Evolutionary conservation across 1,284 basidiomycete genomes (phyloP), one percentile per base, ranked within the genome.

Genomic region (Apiotrichum gracile): DNA sequence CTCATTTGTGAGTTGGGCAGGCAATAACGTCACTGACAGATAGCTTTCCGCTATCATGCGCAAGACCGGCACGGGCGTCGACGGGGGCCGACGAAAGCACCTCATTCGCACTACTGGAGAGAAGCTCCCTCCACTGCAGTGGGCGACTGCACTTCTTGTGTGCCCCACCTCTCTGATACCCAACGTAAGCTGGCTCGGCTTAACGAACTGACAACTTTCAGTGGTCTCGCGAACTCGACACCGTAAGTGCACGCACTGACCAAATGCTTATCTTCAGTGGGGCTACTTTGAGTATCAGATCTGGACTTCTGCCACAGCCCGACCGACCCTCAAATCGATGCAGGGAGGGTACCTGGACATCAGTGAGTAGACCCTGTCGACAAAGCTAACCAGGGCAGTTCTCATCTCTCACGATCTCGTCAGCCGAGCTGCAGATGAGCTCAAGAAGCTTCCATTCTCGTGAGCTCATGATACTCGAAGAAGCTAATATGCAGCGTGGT

Each of bases 11-110:
- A 52, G 67, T 51, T 2, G n/a, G n/a, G n/a, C 0, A 14, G 12
- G 29, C 17, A 14, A 2, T 8, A 37, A 10, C 34, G 19, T 31
- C 1, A 5, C 19, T 45, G n/a, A 45, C 31, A 12, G 3, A 21
- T 27, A 78, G 72, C 65, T 79, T 0, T 70, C 77, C 0, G 78
- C 78, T 0, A 76, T 80, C 57, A 80, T 79, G 78, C 61, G 65
- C 16, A 79, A 79, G 61, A 76, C 68, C 0, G 78, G 77, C 2
- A 67, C 64, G 2, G 58, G 53, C 8, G 46, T 42, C 1, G 76
- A 77, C 47, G 54, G 63, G n/a, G 52, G 66, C 5, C 62, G 73
- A 16, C 61, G 69, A 29, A 75, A 69, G 43, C 49, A 39, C 24
- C 33, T 57, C 7, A 64, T 67, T 38, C 56, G 65, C 16, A 45